phyloP scores from a whole-genome alignment of 192 early-diverging fungal species.

The Kickxella alabastrina region DNA sequence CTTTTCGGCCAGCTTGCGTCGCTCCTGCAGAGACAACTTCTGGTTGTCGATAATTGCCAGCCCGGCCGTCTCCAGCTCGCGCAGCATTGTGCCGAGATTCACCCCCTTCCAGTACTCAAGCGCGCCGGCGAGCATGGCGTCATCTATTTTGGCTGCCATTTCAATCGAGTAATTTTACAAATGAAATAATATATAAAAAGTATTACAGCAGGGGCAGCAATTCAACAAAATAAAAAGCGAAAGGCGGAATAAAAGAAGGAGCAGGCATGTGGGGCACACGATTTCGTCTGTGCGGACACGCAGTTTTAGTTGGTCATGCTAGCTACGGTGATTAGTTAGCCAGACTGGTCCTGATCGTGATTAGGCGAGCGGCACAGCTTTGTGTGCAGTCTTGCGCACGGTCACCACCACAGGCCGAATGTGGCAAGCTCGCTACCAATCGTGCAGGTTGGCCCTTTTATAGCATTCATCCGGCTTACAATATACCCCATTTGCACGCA shows the following conservation, averaged over 20 bases:
- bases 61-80: slow-evolving; percentile 70
- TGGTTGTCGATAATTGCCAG: slow-evolving; percentile 81
- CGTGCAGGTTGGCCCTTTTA: too few species aligned
- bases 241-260: slow-evolving; percentile 1
- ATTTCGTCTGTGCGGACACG: too few species aligned
- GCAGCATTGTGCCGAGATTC: slow-evolving; percentile 64
- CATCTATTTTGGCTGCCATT: slow-evolving; percentile 17
- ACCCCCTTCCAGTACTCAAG: slow-evolving; percentile 52
- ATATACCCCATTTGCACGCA: too few species aligned
- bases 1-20: slow-evolving; percentile 81
- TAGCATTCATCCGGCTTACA: too few species aligned
- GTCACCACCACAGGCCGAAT: too few species aligned
- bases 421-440: too few species aligned
- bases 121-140: slow-evolving; percentile 31
- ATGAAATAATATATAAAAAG: slow-evolving; percentile 1
- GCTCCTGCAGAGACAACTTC: slow-evolving; percentile 66
- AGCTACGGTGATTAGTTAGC: slow-evolving; percentile 5
- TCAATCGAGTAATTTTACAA: not conserved
- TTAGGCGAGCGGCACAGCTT: too few species aligned
- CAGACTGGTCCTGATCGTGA: too few species aligned
- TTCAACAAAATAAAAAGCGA: slow-evolving; percentile 2
- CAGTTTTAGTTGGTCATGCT: too few species aligned
- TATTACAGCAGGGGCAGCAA: too few species aligned
- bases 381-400: too few species aligned
- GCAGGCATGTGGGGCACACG: too few species aligned